Base-by-base conservation (phyloP, 2,329 filamentous ascomycete genomes). In the Daldinia sp. region DNA sequence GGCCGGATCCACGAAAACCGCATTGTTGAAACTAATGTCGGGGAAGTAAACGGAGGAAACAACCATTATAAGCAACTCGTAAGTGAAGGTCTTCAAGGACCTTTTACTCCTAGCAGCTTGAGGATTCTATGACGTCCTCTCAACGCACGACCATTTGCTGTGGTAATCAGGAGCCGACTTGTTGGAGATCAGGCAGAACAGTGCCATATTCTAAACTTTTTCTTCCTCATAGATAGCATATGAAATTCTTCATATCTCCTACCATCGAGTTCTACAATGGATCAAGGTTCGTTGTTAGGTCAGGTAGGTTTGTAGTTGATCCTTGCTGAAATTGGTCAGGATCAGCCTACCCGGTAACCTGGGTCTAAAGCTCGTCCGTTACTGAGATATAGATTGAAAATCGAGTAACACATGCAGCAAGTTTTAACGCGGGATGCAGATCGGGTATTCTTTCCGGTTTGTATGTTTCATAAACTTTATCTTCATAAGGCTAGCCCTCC, bases 401-500 rank as follows among this genome's bases (percentile, higher is more conserved):
- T 33, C 26, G 2, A 51, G 26, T 51, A 15, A 51, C 46, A 30
- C 23, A 44, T 57, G n/a, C 39, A 44, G 20, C 53, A 56, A 56
- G 41, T 35, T 28, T 12, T 35, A 28, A 35, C 37, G 44, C 51
- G 26, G 37, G 59, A 58, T 37, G n/a, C 35, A 54, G 63, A 69
- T 64, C 63, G 63, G 60, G 55, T 67, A 12, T 59, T 23, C 30
- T 61, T 67, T 46, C 67, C 63, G 59, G 13, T 33, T 20, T 23
- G 20, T 23, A 23, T 23, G 23, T 35, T 46, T 46, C 42, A 18
- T 57, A 1, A 57, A 57, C 18, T 41, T 37, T 59, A 63, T 65
- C 23, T 63, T 37, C 28, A 10, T 57, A 57, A 42, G 48, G 35
- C 59, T 64, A 64, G 30, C 20, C 60, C 60, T 26, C 44, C 23